These are phyloP conservation scores for Thelonectria olida DNA, from an alignment of 2,329 filamentous ascomycete species.

Conservation along the genomic window DNA sequence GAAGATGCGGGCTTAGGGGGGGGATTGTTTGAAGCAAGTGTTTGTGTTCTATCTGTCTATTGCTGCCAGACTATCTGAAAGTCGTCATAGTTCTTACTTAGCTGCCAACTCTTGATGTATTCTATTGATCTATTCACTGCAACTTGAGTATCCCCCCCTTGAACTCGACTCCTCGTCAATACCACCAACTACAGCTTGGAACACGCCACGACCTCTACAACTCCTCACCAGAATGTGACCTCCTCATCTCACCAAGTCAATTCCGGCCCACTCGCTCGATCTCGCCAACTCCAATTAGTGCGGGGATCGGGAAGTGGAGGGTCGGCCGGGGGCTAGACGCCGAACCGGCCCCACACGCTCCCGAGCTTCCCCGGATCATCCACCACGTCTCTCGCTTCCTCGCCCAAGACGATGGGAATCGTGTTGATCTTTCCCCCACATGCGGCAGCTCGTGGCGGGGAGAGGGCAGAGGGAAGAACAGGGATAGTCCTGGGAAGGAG, in stretches of 20 bases:
- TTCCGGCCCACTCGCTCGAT: background rate
- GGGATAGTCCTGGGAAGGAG: background rate
- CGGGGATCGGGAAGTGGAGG: conserved; percentile 22
- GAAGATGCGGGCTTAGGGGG: conserved; percentile 6
- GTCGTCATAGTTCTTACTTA: no score
- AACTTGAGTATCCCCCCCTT: no score
- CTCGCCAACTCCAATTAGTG: background rate
- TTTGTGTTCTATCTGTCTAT: background rate
- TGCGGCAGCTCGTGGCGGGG: conserved; percentile 3
- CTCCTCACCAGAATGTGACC: no score
- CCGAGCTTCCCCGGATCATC: conserved; percentile 5
- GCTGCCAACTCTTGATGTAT: no score
- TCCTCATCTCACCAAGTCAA: background rate
- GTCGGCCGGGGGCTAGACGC: background rate
- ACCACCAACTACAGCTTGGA: no score
- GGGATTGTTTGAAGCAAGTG: background rate
- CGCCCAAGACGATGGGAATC: background rate
- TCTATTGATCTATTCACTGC: no score
- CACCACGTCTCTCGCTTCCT: background rate
- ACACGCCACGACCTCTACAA: no score
- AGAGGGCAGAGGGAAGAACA: background rate
- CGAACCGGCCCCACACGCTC: conserved; percentile 13
- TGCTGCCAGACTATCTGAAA: no score
- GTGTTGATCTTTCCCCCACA: conserved; percentile 1
- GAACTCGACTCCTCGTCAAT: no score